Evolutionary conservation across 106 monocot species (phyloP).

Genomic region (Posidonia australis): DNA sequence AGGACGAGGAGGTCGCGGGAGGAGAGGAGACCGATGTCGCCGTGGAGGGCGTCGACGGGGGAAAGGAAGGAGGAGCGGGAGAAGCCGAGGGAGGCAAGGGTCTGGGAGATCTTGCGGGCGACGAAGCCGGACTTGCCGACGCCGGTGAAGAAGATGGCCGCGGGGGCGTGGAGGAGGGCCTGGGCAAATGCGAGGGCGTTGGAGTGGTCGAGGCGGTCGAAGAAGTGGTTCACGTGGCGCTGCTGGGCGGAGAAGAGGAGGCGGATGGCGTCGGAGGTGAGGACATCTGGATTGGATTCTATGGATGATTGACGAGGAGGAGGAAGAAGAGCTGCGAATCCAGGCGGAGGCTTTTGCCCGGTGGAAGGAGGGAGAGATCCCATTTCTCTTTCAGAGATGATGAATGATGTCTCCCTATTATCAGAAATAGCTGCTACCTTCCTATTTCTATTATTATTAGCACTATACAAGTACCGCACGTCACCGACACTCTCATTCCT

Average conservation of each 20-base stretch:
- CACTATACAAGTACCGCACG: no score
- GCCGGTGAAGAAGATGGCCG: constrained; percentile 67
- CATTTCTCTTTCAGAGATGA: no score
- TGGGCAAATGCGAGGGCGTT: constrained; percentile 47
- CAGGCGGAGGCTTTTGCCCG: no score
- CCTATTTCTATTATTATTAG: no score
- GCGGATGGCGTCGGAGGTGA: constrained; percentile 22
- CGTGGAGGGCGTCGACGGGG: constrained; percentile 84
- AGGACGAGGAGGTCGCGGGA: constrained; percentile 52
- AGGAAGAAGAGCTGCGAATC: no score
- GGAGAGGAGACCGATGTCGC: constrained; percentile 68
- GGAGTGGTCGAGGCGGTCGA: constrained; percentile 49
- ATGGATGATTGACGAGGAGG: no score
- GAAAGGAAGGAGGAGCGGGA: constrained; percentile 46
- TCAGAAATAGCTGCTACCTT: no score
- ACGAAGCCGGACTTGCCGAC: constrained; percentile 82
- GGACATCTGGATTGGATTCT: no score
- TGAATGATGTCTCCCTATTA: no score
- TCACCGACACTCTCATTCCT: no score
- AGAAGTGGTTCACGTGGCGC: constrained; percentile 58
- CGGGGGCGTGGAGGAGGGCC: constrained; percentile 39
- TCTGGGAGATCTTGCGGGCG: constrained; percentile 61
- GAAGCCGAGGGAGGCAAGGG: constrained; percentile 72
- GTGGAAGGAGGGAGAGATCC: no score
- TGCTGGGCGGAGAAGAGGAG: constrained; percentile 53